Evolutionary conservation across 1,284 basidiomycete genomes (phyloP), one percentile per base, ranked within the genome.

Genomic region (Ustilago hordei): DNA sequence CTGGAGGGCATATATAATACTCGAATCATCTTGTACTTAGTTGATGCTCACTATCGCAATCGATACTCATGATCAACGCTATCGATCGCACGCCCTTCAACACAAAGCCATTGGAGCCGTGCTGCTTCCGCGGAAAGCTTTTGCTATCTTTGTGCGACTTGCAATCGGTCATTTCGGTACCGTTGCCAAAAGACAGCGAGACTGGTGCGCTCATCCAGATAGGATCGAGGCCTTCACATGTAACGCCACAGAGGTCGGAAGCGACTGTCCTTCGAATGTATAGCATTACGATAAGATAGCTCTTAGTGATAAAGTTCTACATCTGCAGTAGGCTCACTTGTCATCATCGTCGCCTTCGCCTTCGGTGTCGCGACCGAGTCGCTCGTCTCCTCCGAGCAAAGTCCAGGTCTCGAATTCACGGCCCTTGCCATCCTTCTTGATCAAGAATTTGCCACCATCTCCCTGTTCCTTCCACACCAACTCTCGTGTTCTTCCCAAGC

Each of bases 381-480:
- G 55, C 67, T 84, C 82, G 57, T 84, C 82, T 12, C 82, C 82
- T 35, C 82, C 82, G 7, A 84, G 60, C 41, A 84, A 59, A 17
- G 69, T 75, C 81, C 81, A 84, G 3, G 68, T 70, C 56, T 82
- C 81, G 35, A 84, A 45, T 55, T 82, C 81, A 9, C 81, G 38
- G 0, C 82, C 82, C 59, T 77, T 80, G 48, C 23, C 43, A 58
- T 84, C 81, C 60, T 79, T 75, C 68, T 72, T 70, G 66, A 84
- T 71, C 57, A 84, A 47, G 59, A 82, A 81, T 45, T 69, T 75
- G 65, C 82, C 82, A 7, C 60, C 69, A 17, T 81, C 75, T 2
- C 79, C 82, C 50, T 83, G 81, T 68, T 83, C 81, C 68, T 83
- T 83, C 81, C 81, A 83, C 8, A 83, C 56, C 45, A 83, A 63